Base-by-base conservation (phyloP, 495 filamentous ascomycete species). In the Chlorociboria aeruginascens region DNA sequence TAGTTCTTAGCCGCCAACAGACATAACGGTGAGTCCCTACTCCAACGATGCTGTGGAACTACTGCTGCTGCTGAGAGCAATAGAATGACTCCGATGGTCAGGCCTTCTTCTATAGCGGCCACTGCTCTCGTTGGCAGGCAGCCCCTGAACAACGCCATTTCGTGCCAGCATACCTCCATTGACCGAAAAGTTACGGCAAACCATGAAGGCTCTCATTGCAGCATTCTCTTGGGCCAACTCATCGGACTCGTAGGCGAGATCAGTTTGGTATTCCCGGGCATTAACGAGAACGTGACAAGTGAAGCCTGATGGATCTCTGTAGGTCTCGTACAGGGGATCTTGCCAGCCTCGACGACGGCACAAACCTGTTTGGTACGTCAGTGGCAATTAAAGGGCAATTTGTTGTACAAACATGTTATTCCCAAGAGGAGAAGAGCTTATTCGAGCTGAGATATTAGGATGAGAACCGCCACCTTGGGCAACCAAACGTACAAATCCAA, bases 121-220 rank as follows among this genome's bases (percentile, higher is more conserved):
- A 59, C 48, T 63, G 50, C 63, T 59, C 48, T 76, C 73, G 57
- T 70, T 71, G 49, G 70, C 86, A 38, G 88, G 89, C 36, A 92
- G 71, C 34, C 89, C 89, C 75, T 95, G 89, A 61, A 92, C 74
- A 40, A 89, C 80, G 20, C 85, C 86, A 74, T 68, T 86, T 71
- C 68, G 86, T 71, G 61, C 86, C 69, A 62, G 77, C 87, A 89
- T 93, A 67, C 90, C 90, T 58, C 94, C 92, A 65, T 95, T 97
- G 63, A 95, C 82, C 51, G 90, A 96, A 70, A 98, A 96, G 69
- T 95, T 95, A 62, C 90, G 84, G 72, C 92, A 98, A 50, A 97
- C 90, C 71, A 95, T 85, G 67, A 95, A 98, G 50, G 92, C 92
- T 52, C 86, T 82, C 82, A 92, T 95, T 51, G 92, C 92, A 45